Conservation (phyloP, 2,329 filamentous ascomycete genomes). For the Arthrocladium fulminans region DNA sequence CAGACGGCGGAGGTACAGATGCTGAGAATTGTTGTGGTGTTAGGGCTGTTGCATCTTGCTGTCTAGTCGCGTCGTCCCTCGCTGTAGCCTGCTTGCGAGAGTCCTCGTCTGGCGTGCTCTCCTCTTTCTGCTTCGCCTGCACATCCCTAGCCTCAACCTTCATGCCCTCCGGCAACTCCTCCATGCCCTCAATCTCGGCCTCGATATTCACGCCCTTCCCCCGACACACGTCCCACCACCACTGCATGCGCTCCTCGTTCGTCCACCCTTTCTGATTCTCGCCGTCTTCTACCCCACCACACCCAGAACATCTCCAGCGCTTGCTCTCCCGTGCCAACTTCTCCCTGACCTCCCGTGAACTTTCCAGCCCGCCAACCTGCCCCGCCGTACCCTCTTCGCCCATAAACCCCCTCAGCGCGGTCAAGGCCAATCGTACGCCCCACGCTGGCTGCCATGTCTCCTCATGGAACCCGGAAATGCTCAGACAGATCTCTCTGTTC, state of each 20-base stretch:
- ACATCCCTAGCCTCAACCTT: constrained; percentile 49
- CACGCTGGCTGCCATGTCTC: constrained; percentile 98
- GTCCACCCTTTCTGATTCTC: constrained; percentile 36
- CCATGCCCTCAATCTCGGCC: constrained; percentile 34
- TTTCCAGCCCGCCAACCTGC: constrained; percentile 83
- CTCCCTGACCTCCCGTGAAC: constrained; percentile 56
- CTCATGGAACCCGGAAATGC: constrained; percentile 89
- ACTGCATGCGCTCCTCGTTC: constrained; percentile 65
- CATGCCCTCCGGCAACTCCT: constrained; percentile 46
- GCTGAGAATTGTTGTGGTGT: neutral
- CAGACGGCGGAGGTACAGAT: neutral
- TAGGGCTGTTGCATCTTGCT: neutral
- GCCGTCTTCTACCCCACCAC: constrained; percentile 34
- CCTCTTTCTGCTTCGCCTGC: constrained; percentile 1
- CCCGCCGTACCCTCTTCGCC: constrained; percentile 70
- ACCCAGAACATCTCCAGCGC: constrained; percentile 60
- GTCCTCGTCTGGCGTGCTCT: neutral
- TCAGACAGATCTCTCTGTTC: constrained; percentile 93
- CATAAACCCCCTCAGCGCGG: constrained; percentile 80
- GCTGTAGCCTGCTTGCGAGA: neutral
- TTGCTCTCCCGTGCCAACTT: constrained; percentile 60
- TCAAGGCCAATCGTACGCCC: constrained; percentile 83
- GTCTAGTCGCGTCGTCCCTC: neutral
- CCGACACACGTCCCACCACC: constrained; percentile 52
- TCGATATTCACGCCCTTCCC: constrained; percentile 36